Base-by-base conservation (phyloP, 1,139 yeast species). In the Saccharomyces hybrid region DNA sequence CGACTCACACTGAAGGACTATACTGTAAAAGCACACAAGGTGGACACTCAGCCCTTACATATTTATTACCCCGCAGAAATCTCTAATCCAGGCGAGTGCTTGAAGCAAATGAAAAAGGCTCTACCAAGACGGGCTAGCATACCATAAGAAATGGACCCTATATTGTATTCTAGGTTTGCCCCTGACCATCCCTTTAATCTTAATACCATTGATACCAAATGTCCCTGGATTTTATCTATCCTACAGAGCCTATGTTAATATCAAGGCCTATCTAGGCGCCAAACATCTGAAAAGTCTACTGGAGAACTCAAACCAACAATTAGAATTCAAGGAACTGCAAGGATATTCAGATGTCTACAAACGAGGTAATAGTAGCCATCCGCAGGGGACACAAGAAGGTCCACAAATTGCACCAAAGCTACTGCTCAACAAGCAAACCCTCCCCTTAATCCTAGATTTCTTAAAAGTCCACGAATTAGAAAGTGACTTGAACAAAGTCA, bases 191-290 rank as follows among this genome's bases (percentile, higher is more conserved):
- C 99, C 99, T 1, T 71, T 90, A 53, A 90, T 89, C 0, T 66
- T 90, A 49, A 66, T 93, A 0, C 99, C 99, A 0, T 77, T 91
- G n/a, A 69, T 91, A 1, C 99, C 99, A 19, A 93, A 93, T 63
- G 80, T 93, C n/a, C 99, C 99, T 0, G 97, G 97, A 0, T 86
- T 93, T 64, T 93, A 90, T 66, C 71, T 91, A 49, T 76, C 87
- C 4, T 93, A 86, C 70, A 77, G 99, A 60, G 77, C 87, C 19
- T 93, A 89, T 73, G 88, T 97, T 65, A 88, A 91, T 68, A 76
- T 83, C 65, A 88, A 86, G 65, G 97, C 97, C 1, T 75, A 80
- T 56, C 70, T 80, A 53, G 97, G 97, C 0, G 88, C 89, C 7
- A 75, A 78, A 60, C 95, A 88, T 65, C 71, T 89, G 61, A 61